A percentile compares a stretch with the other conserved stretches of the same genome.
Evolutionary conservation across 2,329 filamentous ascomycete genomes (phyloP).

Genomic region (Aschersonia sp.): DNA sequence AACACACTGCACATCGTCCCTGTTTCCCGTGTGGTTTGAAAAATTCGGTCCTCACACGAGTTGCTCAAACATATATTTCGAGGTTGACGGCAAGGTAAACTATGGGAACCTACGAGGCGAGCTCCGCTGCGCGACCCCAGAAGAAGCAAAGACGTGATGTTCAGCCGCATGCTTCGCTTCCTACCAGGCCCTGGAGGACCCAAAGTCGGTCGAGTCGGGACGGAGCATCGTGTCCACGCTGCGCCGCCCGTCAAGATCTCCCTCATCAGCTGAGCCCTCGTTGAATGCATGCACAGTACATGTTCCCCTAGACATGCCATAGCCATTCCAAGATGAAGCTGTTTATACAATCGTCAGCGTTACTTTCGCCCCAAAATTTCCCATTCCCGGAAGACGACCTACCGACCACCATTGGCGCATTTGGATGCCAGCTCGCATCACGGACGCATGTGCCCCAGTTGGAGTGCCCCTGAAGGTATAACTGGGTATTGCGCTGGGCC

Average conservation of each 20-base stretch:
- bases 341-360: not conserved
- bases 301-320: slow-evolving; percentile 57
- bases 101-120: no score
- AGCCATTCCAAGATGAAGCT: slow-evolving; percentile 78
- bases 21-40: no score
- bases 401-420: slow-evolving; percentile 62
- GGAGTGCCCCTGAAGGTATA: slow-evolving; percentile 40
- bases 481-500: slow-evolving; percentile 35
- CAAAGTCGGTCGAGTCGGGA: slow-evolving; percentile 15
- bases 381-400: slow-evolving; percentile 13
- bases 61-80: no score
- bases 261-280: slow-evolving; percentile 47
- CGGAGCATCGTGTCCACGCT: slow-evolving; percentile 47
- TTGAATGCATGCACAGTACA: slow-evolving; percentile 71
- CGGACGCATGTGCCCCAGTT: slow-evolving; percentile 68
- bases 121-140: no score
- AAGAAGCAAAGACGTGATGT: no score
- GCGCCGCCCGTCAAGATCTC: slow-evolving; percentile 41
- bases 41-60: no score
- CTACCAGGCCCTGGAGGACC: slow-evolving; percentile 1
- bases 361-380: not conserved
- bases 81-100: no score
- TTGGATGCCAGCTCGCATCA: slow-evolving; percentile 85
- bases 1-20: no score
- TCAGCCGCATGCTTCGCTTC: not conserved